phyloP scores from a whole-genome alignment of 768 basidiomycete species.

The Boletus sensibilis region DNA sequence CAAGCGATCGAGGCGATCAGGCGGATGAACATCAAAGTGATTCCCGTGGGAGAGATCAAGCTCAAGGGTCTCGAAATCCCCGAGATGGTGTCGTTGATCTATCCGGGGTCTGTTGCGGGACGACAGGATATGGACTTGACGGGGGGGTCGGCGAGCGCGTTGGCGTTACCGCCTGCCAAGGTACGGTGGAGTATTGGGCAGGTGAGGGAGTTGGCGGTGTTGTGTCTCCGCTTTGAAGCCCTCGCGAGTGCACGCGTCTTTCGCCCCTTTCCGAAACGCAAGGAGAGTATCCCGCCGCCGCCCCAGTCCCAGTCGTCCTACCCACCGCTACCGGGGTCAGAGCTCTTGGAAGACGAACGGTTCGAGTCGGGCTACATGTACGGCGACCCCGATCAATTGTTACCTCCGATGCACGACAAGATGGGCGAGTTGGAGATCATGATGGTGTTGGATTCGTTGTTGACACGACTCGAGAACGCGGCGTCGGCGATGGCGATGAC shows the following conservation, averaged over 20 bases:
- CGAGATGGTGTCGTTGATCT: conserved; percentile 82
- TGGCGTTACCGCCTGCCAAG: conserved; percentile 28
- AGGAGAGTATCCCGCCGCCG: conserved; percentile 27
- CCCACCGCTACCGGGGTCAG: conserved; percentile 8
- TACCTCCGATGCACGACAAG: conserved; percentile 69
- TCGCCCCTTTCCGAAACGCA: conserved; percentile 39
- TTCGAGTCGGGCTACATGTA: conserved; percentile 42
- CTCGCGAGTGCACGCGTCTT: conserved; percentile 64
- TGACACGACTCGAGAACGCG: conserved; percentile 76
- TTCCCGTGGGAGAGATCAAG: conserved; percentile 84
- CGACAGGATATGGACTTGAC: conserved; percentile 58
- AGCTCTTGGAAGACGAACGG: conserved; percentile 21
- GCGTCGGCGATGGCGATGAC: conserved; percentile 34
- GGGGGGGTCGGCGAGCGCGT: conserved; percentile 15
- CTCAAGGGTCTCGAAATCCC: conserved; percentile 94
- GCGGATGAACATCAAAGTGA: conserved; percentile 64
- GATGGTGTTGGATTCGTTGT: conserved; percentile 72
- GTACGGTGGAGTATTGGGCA: conserved; percentile 73
- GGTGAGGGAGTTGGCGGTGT: conserved; percentile 66
- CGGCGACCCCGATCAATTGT: conserved; percentile 59
- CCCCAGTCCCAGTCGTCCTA: conserved; percentile 8
- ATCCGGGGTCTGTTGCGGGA: conserved; percentile 69
- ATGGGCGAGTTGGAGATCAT: conserved; percentile 72
- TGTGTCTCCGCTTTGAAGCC: conserved; percentile 80
- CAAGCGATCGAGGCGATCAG: conserved; percentile 75